phyloP scores from a whole-genome alignment of 768 basidiomycete species.

The Amyloporia xantha region DNA sequence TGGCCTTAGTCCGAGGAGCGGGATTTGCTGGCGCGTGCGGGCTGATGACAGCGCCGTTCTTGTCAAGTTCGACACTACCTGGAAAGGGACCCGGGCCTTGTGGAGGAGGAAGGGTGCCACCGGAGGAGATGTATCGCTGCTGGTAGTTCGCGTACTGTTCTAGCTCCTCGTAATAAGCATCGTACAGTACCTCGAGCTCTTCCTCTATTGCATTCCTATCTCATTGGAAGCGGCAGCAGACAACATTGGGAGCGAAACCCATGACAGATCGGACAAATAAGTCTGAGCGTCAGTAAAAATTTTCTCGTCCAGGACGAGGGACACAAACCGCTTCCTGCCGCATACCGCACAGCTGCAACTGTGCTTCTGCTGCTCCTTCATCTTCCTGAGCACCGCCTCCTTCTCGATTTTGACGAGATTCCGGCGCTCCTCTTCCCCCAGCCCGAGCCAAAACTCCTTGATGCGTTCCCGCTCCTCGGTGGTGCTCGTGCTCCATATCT shows the following conservation, averaged over 20 bases:
- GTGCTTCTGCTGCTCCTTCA: slow-evolving; percentile 99
- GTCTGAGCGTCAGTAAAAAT: slow-evolving; percentile 18
- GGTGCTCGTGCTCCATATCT: slow-evolving; percentile 93
- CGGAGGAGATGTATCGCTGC: slow-evolving; percentile 89
- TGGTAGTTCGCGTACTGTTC: slow-evolving; percentile 98
- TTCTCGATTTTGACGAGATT: slow-evolving; percentile 97
- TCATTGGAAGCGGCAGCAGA: slow-evolving; percentile 11
- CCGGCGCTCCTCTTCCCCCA: slow-evolving; percentile 87
- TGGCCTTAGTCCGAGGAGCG: slow-evolving; percentile 23
- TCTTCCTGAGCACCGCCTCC: slow-evolving; percentile 94
- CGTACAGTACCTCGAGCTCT: slow-evolving; percentile 99
- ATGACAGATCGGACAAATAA: slow-evolving; percentile 13
- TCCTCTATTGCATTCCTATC: slow-evolving; percentile 94
- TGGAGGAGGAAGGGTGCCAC: slow-evolving; percentile 84
- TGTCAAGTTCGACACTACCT: slow-evolving; percentile 94
- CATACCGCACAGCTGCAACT: slow-evolving; percentile 94
- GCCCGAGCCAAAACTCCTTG: slow-evolving; percentile 94
- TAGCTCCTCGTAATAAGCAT: slow-evolving; percentile 99
- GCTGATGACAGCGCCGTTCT: slow-evolving; percentile 69
- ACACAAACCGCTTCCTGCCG: slow-evolving; percentile 87
- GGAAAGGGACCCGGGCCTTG: slow-evolving; percentile 98
- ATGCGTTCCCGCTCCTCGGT: slow-evolving; percentile 94
- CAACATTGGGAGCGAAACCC: slow-evolving; percentile 11
- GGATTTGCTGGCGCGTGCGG: slow-evolving; percentile 20
- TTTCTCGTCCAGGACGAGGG: slow-evolving; percentile 23